Evolutionary conservation across 164 flowering plant genomes (phyloP).

Genomic region (Macadamia integrifolia): DNA sequence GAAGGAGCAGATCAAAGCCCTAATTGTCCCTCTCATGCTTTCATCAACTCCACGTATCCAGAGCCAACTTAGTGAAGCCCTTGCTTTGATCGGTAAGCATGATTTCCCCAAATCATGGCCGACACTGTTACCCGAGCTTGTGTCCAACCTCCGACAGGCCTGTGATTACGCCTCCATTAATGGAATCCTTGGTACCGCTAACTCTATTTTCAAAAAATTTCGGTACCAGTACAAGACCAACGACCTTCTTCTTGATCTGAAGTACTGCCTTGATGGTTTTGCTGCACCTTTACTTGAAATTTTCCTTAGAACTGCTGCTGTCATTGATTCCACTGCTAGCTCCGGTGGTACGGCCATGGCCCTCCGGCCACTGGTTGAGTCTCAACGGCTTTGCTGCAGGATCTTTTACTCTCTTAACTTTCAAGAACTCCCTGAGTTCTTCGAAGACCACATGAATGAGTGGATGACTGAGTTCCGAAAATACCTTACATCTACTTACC

Average conservation of each 20-base stretch:
- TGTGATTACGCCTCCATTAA: conserved; percentile 60
- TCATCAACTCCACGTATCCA: conserved; percentile 51
- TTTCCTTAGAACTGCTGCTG: conserved; percentile 49
- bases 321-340: conserved; percentile 36
- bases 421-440: conserved; percentile 90
- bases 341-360: conserved; percentile 31
- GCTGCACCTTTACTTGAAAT: conserved; percentile 60
- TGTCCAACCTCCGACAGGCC: conserved; percentile 42
- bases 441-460: conserved; percentile 87
- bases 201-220: conserved; percentile 82
- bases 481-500: conserved; percentile 50
- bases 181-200: conserved; percentile 80
- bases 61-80: conserved; percentile 80
- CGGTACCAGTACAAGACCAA: conserved; percentile 64
- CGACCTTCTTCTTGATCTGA: conserved; percentile 67
- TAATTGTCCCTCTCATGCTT: conserved; percentile 78
- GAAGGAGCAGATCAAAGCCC: conserved; percentile 69
- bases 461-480: conserved; percentile 85
- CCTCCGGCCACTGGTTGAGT: conserved; percentile 56
- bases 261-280: conserved; percentile 77
- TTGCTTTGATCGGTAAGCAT: conserved; percentile 67
- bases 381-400: conserved; percentile 82
- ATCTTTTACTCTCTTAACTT: conserved; percentile 78
- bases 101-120: conserved; percentile 92
- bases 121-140: conserved; percentile 68